These are phyloP conservation scores for Nissolia schottii DNA, from an alignment of 306 rosid species.

Conservation along the genomic window DNA sequence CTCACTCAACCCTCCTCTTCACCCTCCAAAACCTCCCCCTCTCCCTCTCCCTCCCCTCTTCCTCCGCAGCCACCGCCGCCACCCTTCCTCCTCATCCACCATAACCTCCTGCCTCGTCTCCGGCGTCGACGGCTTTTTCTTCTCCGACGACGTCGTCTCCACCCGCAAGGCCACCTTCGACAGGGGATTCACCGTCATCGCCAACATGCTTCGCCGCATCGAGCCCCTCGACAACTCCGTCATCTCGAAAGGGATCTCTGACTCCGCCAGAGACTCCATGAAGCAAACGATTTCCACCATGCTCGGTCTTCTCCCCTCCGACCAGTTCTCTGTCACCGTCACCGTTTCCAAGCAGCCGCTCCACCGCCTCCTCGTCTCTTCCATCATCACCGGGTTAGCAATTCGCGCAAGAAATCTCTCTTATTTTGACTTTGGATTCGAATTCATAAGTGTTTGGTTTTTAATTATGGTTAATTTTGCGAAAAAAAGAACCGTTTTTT, in stretches of 20 bases:
- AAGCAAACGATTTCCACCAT: constrained; percentile 93
- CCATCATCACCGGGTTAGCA: constrained; percentile 88
- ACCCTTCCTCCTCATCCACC: constrained; percentile 18
- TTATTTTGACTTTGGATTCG: not conserved
- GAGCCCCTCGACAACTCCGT: constrained; percentile 82
- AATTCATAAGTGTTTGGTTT: not conserved
- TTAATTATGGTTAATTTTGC: not conserved
- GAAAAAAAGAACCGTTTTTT: too few relatives aligned
- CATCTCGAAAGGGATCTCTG: constrained; percentile 81
- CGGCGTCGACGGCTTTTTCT: constrained; percentile 63
- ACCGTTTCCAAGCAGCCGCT: constrained; percentile 58
- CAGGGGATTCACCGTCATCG: constrained; percentile 81
- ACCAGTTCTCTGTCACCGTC: constrained; percentile 76
- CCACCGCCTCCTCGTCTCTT: constrained; percentile 73
- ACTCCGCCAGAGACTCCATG: constrained; percentile 80
- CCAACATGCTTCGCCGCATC: constrained; percentile 75
- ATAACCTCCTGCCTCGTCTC: constrained; percentile 46
- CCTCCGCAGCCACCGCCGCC: not conserved
- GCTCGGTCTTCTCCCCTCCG: constrained; percentile 90
- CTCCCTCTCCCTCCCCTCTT: not conserved
- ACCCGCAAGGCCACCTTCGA: constrained; percentile 64
- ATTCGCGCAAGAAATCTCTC: not conserved
- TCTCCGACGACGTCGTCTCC: constrained; percentile 80
- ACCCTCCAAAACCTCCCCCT: constrained; percentile 39
- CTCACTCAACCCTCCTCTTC: constrained; percentile 43